Evolutionary conservation across 1,284 basidiomycete genomes (phyloP), one percentile per base, ranked within the genome.

Genomic region (Cutaneotrichosporon cutaneum): DNA sequence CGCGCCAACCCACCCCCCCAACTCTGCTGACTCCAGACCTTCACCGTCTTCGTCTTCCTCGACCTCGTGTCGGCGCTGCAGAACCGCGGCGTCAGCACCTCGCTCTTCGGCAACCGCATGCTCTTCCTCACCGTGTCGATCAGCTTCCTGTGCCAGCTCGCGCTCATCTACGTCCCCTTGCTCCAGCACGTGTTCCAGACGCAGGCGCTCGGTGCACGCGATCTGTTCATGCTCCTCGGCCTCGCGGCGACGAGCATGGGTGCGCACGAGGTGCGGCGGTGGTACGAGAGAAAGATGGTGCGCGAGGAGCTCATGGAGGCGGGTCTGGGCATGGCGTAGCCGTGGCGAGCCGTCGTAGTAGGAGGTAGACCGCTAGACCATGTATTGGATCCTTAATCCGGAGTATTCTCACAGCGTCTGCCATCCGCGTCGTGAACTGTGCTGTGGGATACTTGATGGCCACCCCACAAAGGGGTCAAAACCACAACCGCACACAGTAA

Each of bases 101-200:
- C 86, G 10, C 73, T 93, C 26, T 82, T 85, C 61, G 86, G 88
- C 70, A 99, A 99, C 82, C 83, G 84, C 69, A 95, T 98, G 91
- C 84, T 98, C 60, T 81, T 94, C 61, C 82, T 87, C 61, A 96
- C 95, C 0, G 89, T 96, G 50, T 88, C 87, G 5, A 83, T 90
- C 55, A 94, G 92, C 11, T 87, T 92, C 72, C 39, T 93, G 58
- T 88, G 88, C 39, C 90, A 95, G 79, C 84, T 98, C 26, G 85
- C 84, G 24, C 83, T 98, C 67, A 86, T 99, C 62, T 99, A 98
- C 77, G 83, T 98, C 50, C 90, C 94, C 0, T 83, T 91, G 64
- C 86, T 98, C 82, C 95, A 98, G 78, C 83, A 85, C 54, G 83
- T 99, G 50, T 99, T 98, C 84, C 93, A 97, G 81, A 99, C 95